Conservation (phyloP, 441 rosid species). For the Arabidopsis hybrid region DNA sequence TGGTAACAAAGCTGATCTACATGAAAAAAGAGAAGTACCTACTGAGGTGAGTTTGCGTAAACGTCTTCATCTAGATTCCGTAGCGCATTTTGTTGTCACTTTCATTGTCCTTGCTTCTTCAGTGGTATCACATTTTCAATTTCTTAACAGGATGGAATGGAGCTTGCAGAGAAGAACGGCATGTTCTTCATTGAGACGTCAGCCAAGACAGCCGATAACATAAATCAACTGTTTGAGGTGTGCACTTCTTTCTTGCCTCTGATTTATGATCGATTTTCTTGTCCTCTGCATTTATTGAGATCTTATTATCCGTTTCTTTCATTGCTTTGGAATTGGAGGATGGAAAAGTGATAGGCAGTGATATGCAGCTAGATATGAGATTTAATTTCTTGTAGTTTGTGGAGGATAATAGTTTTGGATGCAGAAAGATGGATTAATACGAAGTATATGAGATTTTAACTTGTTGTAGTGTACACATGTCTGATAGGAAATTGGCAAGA, state of each 20-base stretch:
- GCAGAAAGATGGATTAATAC: neutral
- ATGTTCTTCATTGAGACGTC: slow-evolving; percentile 99
- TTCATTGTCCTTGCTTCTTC: slow-evolving; percentile 27
- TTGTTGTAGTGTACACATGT: slow-evolving; percentile 22
- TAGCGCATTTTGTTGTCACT: slow-evolving; percentile 17
- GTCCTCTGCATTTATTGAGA: slow-evolving; percentile 15
- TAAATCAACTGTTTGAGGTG: slow-evolving; percentile 95
- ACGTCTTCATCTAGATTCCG: slow-evolving; percentile 8
- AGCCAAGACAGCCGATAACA: slow-evolving; percentile 97
- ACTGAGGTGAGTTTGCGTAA: slow-evolving; percentile 59
- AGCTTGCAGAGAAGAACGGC: slow-evolving; percentile 93
- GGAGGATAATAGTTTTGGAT: neutral
- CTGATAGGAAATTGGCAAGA: slow-evolving; percentile 86
- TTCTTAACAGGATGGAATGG: slow-evolving; percentile 76
- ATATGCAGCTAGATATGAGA: neutral
- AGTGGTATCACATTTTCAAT: slow-evolving; percentile 22
- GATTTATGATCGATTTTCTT: slow-evolving; percentile 8
- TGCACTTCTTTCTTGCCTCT: slow-evolving; percentile 11
- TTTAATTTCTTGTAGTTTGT: neutral
- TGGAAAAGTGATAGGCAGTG: slow-evolving; percentile 18
- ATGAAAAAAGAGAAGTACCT: slow-evolving; percentile 81
- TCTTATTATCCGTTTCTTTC: slow-evolving; percentile 11
- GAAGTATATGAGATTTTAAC: slow-evolving; percentile 1
- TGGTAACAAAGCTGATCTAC: slow-evolving; percentile 98
- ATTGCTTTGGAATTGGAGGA: slow-evolving; percentile 6